Conservation (phyloP, 2,329 filamentous ascomycete species). For the Colletotrichum sp. region DNA sequence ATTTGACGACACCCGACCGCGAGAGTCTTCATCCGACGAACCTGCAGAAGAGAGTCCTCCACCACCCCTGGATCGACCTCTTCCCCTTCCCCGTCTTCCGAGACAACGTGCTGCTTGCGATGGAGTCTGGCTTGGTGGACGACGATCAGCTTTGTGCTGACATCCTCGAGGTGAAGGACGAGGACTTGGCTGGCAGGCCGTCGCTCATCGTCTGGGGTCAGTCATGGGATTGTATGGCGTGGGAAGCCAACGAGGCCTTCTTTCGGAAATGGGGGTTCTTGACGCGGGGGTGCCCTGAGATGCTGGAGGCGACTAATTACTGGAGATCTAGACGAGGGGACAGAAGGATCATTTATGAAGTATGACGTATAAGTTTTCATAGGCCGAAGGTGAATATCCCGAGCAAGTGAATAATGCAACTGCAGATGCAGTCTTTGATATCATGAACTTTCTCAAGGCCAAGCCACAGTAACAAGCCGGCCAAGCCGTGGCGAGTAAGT, state of each 20-base stretch:
- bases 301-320: conserved; percentile 39
- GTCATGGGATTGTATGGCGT: conserved; percentile 41
- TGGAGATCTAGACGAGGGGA: background rate
- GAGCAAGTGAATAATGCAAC: background rate
- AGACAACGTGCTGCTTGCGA: background rate
- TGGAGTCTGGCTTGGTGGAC: background rate
- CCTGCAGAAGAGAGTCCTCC: background rate
- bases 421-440: background rate
- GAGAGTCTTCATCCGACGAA: background rate
- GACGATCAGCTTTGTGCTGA: background rate
- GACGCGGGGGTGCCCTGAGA: conserved; percentile 37
- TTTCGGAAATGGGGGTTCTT: conserved; percentile 48
- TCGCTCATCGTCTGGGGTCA: background rate
- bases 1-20: background rate
- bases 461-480: background rate
- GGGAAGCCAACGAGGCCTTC: conserved; percentile 52
- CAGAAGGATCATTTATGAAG: background rate
- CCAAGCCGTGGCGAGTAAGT: background rate
- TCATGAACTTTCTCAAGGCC: background rate
- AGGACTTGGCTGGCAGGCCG: background rate
- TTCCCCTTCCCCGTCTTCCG: background rate
- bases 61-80: background rate
- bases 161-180: background rate
- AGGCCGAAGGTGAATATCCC: background rate
- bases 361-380: background rate